Evolutionary conservation across 1,284 basidiomycete species (phyloP), one percentile per base, ranked within the genome.

Genomic region (Cronartium ribicola): DNA sequence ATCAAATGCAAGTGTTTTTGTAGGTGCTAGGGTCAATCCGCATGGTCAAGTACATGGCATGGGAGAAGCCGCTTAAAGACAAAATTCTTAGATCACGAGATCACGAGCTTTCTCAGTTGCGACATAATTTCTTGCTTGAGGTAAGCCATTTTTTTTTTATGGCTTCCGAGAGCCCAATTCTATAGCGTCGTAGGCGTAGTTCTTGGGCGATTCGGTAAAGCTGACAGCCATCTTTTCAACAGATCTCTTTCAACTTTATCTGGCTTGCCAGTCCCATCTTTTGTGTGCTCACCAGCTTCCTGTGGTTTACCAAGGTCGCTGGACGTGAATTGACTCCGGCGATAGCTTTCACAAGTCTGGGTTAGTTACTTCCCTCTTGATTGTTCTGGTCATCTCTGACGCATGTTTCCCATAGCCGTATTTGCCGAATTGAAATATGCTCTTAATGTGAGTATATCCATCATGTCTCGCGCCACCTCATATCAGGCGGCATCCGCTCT

Each of bases 21-120:
- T 77, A 36, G 29, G 70, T 37, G 59, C 72, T 10, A 76, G 79
- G 73, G 44, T 79, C 44, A 43, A 67, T n/a, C 67, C 59, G 22
- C 29, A 61, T 44, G 48, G 51, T 55, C 17, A 69, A n/a, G 61
- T 74, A 46, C 41, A 66, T 72, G 39, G 36, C 64, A 14, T 43
- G 59, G 55, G 46, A 46, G 41, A 11, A 62, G 29, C 60, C 60
- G 8, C 40, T 62, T 40, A 37, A 62, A 62, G 60, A 36, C 7
- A 62, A 62, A 62, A 62, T 62, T 37, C n/a, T 62, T 17, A 64
- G 66, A 60, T 75, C 59, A 22, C 36, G 13, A 51, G 73, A 29
- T 65, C 48, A 36, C n/a, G 60, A 62, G 36, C 39, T 62, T n/a
- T 37, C n/a, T 36, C 60, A 62, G 60, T 40, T 62, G 60, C 36